A percentile compares a stretch with the other conserved stretches of the same genome.
Evolutionary conservation across 2,329 filamentous ascomycete species (phyloP).

Genomic region (Penicillium oxalicum): DNA sequence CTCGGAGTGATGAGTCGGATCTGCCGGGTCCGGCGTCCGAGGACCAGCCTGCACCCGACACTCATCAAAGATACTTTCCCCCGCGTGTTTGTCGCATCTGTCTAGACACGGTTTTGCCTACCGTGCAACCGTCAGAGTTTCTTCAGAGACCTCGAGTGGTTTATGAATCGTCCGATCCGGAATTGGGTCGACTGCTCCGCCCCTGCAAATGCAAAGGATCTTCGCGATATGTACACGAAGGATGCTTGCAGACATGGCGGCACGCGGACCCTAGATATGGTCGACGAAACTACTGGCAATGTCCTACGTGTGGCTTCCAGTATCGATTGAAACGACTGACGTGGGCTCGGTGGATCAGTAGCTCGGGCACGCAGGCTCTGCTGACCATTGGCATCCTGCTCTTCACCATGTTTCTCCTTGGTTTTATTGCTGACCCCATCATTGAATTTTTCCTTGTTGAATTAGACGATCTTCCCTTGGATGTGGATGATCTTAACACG

Average conservation of each 20-base stretch:
- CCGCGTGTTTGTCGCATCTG: conserved; percentile 84
- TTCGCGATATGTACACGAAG: conserved; percentile 89
- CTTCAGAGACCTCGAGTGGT: conserved; percentile 54
- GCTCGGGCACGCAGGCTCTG: conserved; percentile 58
- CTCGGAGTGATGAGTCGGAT: conserved; percentile 21
- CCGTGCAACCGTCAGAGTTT: conserved; percentile 53
- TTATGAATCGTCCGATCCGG: conserved; percentile 69
- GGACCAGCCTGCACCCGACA: conserved; percentile 13
- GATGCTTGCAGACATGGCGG: conserved; percentile 78
- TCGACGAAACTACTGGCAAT: conserved; percentile 72
- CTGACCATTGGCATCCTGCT: conserved; percentile 70
- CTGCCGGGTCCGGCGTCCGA: conserved; percentile 20
- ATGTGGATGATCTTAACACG: conserved; percentile 37
- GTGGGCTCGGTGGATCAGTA: conserved; percentile 66
- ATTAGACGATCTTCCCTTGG: conserved; percentile 52
- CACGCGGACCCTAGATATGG: conserved; percentile 60
- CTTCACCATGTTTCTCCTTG: conserved; percentile 69
- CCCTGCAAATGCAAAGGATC: conserved; percentile 93
- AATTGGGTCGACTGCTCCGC: conserved; percentile 71
- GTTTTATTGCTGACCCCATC: conserved; percentile 88
- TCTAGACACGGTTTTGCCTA: conserved; percentile 63
- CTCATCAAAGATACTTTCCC: conserved; percentile 51
- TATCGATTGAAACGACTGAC: conserved; percentile 73
- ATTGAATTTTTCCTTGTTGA: conserved; percentile 85
- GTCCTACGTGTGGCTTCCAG: conserved; percentile 77